phyloP scores from a whole-genome alignment of 2,329 filamentous ascomycete species.

The Fusarium graminum region DNA sequence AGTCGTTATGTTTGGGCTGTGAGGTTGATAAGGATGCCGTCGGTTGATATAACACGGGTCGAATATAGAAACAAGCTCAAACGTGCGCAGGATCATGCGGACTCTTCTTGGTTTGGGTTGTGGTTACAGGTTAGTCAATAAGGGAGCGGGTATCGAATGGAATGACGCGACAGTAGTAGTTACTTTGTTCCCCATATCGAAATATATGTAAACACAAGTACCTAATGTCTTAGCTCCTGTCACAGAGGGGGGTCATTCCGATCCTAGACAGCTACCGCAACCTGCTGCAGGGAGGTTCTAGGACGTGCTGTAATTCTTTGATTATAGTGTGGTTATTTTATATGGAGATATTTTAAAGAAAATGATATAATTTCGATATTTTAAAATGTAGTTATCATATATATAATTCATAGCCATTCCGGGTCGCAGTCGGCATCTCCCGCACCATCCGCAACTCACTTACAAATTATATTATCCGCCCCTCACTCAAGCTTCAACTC shows the following conservation, averaged over 20 bases:
- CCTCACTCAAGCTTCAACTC: slow-evolving; percentile 23
- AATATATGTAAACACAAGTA: slow-evolving; percentile 9
- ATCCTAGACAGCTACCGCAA: slow-evolving; percentile 11
- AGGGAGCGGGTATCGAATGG: slow-evolving; percentile 24
- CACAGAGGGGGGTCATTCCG: slow-evolving; percentile 13
- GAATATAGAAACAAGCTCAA: slow-evolving; percentile 56
- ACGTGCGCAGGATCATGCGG: slow-evolving; percentile 53
- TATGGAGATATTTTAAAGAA: no score
- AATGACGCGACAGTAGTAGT: slow-evolving; percentile 19
- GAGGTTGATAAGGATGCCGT: neutral
- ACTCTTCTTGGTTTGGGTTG: neutral
- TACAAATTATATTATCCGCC: slow-evolving; percentile 33
- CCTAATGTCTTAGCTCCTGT: slow-evolving; percentile 13
- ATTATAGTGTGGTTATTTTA: neutral
- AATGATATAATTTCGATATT: no score
- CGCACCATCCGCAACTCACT: slow-evolving; percentile 35
- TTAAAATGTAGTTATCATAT: neutral
- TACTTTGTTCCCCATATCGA: slow-evolving; percentile 8
- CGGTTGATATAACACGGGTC: slow-evolving; percentile 12
- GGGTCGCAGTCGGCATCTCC: slow-evolving; percentile 11
- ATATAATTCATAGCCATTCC: neutral
- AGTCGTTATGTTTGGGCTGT: neutral
- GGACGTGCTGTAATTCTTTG: slow-evolving; percentile 3
- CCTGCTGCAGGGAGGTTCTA: slow-evolving; percentile 20
- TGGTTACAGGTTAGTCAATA: slow-evolving; percentile 28